phyloP scores from a whole-genome alignment of 2,329 filamentous ascomycete genomes.

The Neonectria faginata region DNA sequence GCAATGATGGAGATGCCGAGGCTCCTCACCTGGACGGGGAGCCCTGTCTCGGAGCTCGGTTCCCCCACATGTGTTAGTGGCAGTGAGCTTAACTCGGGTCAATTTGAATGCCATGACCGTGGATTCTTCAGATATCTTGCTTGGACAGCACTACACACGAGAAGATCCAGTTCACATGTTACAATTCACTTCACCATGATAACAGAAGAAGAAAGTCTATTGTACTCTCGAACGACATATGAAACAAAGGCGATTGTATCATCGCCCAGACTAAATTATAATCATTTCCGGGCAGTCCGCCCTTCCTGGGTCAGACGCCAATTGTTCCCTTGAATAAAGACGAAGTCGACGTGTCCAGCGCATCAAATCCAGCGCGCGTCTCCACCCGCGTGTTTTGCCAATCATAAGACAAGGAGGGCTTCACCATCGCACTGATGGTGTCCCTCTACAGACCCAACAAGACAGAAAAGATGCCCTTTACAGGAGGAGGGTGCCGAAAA shows the following conservation, averaged over 20 bases:
- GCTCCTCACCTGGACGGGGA: conserved; percentile 28
- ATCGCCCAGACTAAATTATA: conserved; percentile 47
- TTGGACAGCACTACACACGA: too few species aligned
- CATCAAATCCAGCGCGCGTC: conserved; percentile 38
- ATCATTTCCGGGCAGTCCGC: conserved; percentile 43
- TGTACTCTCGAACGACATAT: conserved; percentile 35
- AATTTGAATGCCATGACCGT: background rate
- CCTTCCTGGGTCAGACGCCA: conserved; percentile 43
- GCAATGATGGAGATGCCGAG: conserved; percentile 42
- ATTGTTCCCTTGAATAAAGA: conserved; percentile 43
- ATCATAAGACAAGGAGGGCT: conserved; percentile 38
- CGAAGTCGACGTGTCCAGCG: conserved; percentile 39
- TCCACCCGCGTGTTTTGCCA: conserved; percentile 33
- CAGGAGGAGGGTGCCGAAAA: conserved; percentile 55
- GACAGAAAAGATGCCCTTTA: conserved; percentile 43
- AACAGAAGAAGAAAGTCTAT: conserved; percentile 41
- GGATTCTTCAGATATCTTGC: background rate
- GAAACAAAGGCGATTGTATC: conserved; percentile 40
- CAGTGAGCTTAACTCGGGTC: background rate
- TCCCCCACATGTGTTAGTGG: conserved; percentile 10
- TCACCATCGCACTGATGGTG: conserved; percentile 16
- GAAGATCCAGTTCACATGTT: conserved; percentile 1
- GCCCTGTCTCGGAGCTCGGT: conserved; percentile 28
- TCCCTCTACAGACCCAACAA: conserved; percentile 24
- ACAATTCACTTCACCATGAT: background rate